Conservation (phyloP, 2,329 filamentous ascomycete genomes). For the Ophiocordyceps polyrhachis-furcata region DNA sequence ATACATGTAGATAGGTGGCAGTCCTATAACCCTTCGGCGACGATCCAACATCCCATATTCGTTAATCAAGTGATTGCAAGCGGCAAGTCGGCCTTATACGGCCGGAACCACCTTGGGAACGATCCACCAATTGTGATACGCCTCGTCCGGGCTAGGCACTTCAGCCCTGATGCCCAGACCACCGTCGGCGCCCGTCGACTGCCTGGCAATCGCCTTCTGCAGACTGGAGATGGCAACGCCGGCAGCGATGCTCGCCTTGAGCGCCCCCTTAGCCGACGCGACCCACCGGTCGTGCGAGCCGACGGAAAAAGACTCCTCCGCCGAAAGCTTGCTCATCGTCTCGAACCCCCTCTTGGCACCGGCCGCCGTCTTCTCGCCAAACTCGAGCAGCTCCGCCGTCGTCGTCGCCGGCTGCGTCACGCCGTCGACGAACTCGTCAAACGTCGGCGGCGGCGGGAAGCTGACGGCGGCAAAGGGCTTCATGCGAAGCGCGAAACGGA, state of each 20-base stretch:
- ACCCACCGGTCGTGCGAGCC: conserved; percentile 45
- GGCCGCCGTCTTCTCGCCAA: conserved; percentile 25
- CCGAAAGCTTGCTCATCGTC: conserved; percentile 30
- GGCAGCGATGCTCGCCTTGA: conserved; percentile 53
- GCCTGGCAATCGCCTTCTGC: conserved; percentile 31
- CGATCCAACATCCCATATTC: too few species aligned
- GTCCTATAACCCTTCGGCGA: too few species aligned
- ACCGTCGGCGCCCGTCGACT: conserved; percentile 8
- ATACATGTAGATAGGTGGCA: too few species aligned
- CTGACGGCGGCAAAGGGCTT: conserved; percentile 56
- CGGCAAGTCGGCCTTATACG: background rate
- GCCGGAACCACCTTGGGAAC: conserved; percentile 28
- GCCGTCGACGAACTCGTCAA: conserved; percentile 37
- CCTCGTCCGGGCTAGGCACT: conserved; percentile 31
- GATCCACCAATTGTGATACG: conserved; percentile 48
- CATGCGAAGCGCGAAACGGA: conserved; percentile 74
- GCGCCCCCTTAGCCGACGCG: conserved; percentile 35
- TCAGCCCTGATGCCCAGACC: conserved; percentile 26
- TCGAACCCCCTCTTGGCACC: conserved; percentile 38
- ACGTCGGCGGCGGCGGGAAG: conserved; percentile 47
- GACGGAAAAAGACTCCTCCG: conserved; percentile 33
- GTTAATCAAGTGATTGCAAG: too few species aligned
- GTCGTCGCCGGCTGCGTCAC: conserved; percentile 20
- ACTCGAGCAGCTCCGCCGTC: conserved; percentile 21
- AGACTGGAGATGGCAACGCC: conserved; percentile 44